phyloP scores from a whole-genome alignment of 2,329 filamentous ascomycete species.

The Aspergillus brasiliensis region DNA sequence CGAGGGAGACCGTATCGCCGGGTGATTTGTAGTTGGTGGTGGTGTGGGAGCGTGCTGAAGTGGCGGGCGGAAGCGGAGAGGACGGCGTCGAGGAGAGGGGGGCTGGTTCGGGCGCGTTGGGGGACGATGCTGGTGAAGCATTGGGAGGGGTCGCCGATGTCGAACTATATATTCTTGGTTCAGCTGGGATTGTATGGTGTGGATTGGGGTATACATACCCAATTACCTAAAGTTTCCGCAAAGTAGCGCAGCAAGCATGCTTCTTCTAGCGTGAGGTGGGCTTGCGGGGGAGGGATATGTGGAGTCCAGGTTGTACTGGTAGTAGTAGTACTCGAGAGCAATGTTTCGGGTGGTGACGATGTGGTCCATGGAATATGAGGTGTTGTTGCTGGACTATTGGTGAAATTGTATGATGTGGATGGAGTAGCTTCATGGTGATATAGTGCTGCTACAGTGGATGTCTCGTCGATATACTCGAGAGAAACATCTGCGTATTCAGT shows the following conservation, averaged over 20 bases:
- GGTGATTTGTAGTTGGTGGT: conserved; percentile 14
- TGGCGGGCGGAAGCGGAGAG: conserved; percentile 41
- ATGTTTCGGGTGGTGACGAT: neutral
- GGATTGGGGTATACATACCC: conserved; percentile 9
- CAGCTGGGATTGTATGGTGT: conserved; percentile 24
- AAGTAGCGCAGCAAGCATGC: conserved; percentile 23
- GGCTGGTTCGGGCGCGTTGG: conserved; percentile 40
- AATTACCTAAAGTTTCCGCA: conserved; percentile 21
- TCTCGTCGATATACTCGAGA: conserved; percentile 15
- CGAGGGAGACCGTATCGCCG: conserved; percentile 21
- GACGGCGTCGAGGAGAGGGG: conserved; percentile 41
- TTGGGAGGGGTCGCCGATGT: conserved; percentile 42
- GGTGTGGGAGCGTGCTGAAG: conserved; percentile 26
- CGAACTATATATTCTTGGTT: conserved; percentile 28
- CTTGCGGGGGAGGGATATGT: neutral
- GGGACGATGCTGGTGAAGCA: conserved; percentile 46
- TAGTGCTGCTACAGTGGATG: conserved; percentile 8
- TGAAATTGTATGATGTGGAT: neutral
- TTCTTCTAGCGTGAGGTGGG: conserved; percentile 14
- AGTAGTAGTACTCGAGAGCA: neutral
- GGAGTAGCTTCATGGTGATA: neutral
- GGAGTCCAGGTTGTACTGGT: neutral
- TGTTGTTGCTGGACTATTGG: neutral
- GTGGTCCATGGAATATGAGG: neutral
- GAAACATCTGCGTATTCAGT: neutral